Conservation (phyloP, 148 eudicot species). For the Cornus suecica region DNA sequence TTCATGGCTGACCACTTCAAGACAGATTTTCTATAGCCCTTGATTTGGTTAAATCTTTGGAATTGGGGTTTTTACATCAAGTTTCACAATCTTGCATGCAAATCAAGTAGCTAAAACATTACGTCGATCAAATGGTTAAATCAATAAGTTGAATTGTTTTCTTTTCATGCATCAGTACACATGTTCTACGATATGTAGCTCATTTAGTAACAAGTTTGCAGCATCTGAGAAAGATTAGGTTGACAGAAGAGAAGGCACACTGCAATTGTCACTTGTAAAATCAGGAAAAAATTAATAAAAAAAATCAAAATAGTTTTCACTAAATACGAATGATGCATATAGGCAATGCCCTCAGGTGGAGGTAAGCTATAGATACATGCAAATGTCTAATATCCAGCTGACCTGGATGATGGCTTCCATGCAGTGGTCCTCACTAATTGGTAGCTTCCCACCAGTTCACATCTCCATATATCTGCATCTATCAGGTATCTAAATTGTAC, state of each 20-base stretch:
- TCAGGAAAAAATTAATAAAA: too few relatives aligned
- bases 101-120: neutral
- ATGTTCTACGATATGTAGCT: too few relatives aligned
- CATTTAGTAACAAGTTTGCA: too few relatives aligned
- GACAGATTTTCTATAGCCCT: neutral
- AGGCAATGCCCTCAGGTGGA: neutral
- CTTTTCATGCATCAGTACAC: too few relatives aligned
- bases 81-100: neutral
- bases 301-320: too few relatives aligned
- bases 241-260: too few relatives aligned
- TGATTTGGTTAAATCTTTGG: slow-evolving; percentile 12
- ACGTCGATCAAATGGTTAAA: neutral
- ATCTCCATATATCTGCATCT: neutral
- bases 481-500: neutral
- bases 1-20: neutral
- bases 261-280: too few relatives aligned
- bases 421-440: neutral
- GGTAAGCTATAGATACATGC: neutral
- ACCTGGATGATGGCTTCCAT: neutral
- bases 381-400: neutral
- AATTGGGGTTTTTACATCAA: neutral
- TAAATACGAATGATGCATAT: neutral
- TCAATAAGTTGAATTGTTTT: neutral
- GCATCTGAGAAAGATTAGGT: too few relatives aligned
- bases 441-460: neutral